Percentiles rank a stretch among this genome's conserved stretches.
phyloP scores from a whole-genome alignment of 495 filamentous ascomycete species.

The Hyphodiscus hymeniophilus region DNA sequence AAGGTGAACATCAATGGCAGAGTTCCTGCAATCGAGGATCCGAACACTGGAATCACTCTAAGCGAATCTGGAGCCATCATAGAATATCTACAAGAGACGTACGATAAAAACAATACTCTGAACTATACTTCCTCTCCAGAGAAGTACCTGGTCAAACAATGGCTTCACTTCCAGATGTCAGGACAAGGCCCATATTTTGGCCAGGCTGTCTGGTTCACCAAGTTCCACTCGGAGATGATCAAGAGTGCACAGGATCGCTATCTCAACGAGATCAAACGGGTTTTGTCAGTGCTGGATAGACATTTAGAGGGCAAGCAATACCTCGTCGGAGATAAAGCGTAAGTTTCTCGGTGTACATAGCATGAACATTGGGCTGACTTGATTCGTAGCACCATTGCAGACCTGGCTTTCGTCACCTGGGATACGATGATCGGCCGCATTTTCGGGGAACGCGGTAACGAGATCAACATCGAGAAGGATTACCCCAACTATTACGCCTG shows the following conservation, averaged over 20 bases:
- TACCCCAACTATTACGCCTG: slow-evolving; percentile 18
- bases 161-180: slow-evolving; percentile 34
- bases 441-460: not conserved
- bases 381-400: not conserved
- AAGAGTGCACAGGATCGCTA: slow-evolving; percentile 52
- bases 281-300: slow-evolving; percentile 48
- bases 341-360: not conserved
- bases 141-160: slow-evolving; percentile 50
- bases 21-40: slow-evolving; percentile 33
- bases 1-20: slow-evolving; percentile 69
- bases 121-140: slow-evolving; percentile 38
- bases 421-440: slow-evolving; percentile 3
- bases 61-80: slow-evolving; percentile 60
- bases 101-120: slow-evolving; percentile 56
- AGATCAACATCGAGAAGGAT: slow-evolving; percentile 6
- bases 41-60: slow-evolving; percentile 31
- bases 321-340: slow-evolving; percentile 42
- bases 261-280: slow-evolving; percentile 49
- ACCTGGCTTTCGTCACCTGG: slow-evolving; percentile 15
- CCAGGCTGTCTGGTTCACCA: slow-evolving; percentile 46
- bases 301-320: slow-evolving; percentile 37
- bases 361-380: not conserved
- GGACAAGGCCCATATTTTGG: slow-evolving; percentile 68
- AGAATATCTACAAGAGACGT: slow-evolving; percentile 61
- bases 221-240: slow-evolving; percentile 47